A percentile compares a stretch with the other conserved stretches of the same genome.
Evolutionary conservation across 345 rosid genomes (phyloP).

Genomic region (Salix suchowensis): DNA sequence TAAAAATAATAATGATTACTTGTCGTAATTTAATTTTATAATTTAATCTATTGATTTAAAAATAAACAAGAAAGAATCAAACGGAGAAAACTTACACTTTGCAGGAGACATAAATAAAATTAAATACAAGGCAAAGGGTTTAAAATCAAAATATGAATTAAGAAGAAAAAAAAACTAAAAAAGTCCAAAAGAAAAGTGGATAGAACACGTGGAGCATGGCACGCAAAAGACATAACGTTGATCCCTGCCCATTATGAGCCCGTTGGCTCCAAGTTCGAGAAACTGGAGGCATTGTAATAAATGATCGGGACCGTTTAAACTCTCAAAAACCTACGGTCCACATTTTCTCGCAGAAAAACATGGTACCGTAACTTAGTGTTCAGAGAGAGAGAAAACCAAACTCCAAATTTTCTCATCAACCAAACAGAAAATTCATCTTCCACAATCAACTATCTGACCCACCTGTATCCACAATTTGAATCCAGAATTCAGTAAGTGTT

Average conservation of each 20-base stretch:
- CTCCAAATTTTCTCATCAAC: constrained; percentile 1
- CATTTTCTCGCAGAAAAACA: background rate
- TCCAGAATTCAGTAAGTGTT: background rate
- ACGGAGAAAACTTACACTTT: too few species aligned
- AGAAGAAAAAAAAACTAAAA: too few species aligned
- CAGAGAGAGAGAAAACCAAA: too few species aligned
- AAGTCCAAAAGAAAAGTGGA: too few species aligned
- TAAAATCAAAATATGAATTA: too few species aligned
- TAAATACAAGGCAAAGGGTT: too few species aligned
- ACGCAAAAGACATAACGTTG: background rate
- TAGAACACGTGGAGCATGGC: too few species aligned
- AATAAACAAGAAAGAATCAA: too few species aligned
- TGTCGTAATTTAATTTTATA: too few species aligned
- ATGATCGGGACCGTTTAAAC: background rate
- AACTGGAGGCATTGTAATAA: background rate
- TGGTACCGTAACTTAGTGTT: constrained; percentile 1
- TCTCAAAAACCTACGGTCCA: background rate
- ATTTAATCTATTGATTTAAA: too few species aligned
- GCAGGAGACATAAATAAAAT: too few species aligned
- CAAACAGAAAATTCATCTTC: constrained; percentile 1
- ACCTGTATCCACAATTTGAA: background rate
- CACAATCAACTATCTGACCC: background rate
- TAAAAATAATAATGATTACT: too few species aligned
- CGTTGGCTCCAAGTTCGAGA: background rate
- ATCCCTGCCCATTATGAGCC: background rate